Base-by-base conservation (phyloP, 108 stramenopile species). In the Skeletonema costatum region DNA sequence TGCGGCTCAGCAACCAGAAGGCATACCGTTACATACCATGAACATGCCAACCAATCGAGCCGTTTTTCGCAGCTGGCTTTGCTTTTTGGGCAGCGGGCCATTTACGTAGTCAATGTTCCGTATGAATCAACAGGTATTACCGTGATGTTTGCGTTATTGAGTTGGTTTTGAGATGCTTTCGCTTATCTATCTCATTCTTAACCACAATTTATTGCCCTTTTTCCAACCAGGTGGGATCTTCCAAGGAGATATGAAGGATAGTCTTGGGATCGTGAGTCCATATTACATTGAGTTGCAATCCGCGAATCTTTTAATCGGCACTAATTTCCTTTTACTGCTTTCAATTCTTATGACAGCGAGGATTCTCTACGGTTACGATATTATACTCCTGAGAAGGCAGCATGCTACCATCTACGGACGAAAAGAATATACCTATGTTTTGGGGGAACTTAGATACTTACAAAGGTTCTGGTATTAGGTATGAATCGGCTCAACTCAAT, bases 11-110 rank as follows among this genome's bases (percentile, higher is more conserved):
- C 94, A 95, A 74, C 94, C 94, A 0, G 94, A 95, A 76, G 94
- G 92, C 6, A 33, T 60, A 10, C 87, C 92, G 48, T 71, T 71
- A 66, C 36, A 71, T 76, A 66, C 79, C 79, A 76, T 44, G 78
- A 66, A 66, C 38, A 65, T 60, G 60, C 97, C 97, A 10, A 87
- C 90, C 90, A 31, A 76, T 92, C n/a, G 83, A 97, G 39, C 96
- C 96, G 3, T 97, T 94, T 77, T 98, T 96, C 94, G 98, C 98
- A 5, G 96, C 97, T 9, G 98, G 98, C 3, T 96, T 97, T 75
- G 90, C 88, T 33, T 98, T 98, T 85, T 84, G 90, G 13, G n/a
- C n/a, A 82, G 94, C n/a, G 14, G 93, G 94, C 16, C 95, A 96
- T 68, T 91, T 93, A n/a, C 75, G 87, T 90, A 33, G 84, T 92